phyloP scores from a whole-genome alignment of 306 rosid species.

The Cotoneaster glaucophyllus region DNA sequence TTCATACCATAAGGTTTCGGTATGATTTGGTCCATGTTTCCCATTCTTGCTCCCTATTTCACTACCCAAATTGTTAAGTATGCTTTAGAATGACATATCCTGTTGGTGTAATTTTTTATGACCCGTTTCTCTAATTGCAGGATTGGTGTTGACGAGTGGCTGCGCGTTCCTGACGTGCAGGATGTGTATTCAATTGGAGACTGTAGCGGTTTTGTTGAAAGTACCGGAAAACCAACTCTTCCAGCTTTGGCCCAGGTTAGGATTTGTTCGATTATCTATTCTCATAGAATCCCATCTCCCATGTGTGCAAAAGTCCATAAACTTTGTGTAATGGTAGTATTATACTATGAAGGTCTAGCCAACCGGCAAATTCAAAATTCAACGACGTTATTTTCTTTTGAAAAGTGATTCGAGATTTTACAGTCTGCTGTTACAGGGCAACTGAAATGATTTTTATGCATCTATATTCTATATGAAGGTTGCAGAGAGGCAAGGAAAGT shows the following conservation, averaged over 20 bases:
- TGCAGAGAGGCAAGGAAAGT: slow-evolving; percentile 96
- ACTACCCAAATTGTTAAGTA: not conserved
- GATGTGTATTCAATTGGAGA: slow-evolving; percentile 90
- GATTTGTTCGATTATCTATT: not conserved
- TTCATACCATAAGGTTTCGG: not conserved
- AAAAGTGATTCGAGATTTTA: not conserved
- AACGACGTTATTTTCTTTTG: not conserved
- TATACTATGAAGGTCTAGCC: too few relatives aligned
- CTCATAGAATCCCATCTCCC: too few relatives aligned
- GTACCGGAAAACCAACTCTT: slow-evolving; percentile 75
- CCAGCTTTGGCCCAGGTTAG: slow-evolving; percentile 92
- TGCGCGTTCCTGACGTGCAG: slow-evolving; percentile 60
- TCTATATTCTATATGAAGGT: slow-evolving; percentile 55
- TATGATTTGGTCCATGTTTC: not conserved
- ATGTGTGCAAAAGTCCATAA: not conserved
- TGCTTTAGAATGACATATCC: not conserved
- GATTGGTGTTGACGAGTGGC: slow-evolving; percentile 94
- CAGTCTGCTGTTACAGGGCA: not conserved
- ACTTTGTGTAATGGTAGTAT: not conserved
- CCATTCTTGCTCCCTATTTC: not conserved
- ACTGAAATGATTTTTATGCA: not conserved
- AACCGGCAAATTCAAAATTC: not conserved
- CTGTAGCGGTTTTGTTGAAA: slow-evolving; percentile 87
- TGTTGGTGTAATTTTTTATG: not conserved
- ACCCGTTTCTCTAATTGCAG: slow-evolving; percentile 33